These are phyloP conservation scores for Celoporthe dispersa DNA, from an alignment of 2,329 filamentous ascomycete genomes.

Conservation along the genomic window DNA sequence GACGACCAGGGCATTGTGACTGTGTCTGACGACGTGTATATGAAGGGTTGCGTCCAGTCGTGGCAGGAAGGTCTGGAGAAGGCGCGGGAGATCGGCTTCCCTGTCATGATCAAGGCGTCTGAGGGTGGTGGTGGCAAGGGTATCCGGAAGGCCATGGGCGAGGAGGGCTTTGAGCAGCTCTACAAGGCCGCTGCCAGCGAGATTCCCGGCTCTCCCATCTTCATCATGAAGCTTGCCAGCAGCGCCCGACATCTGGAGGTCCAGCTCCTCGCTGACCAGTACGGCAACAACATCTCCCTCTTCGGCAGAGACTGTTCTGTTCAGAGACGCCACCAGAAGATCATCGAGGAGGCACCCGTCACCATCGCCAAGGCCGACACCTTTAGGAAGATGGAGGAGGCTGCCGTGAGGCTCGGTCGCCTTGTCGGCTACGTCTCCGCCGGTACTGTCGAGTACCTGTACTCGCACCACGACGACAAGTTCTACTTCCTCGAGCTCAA, in stretches of 20 bases:
- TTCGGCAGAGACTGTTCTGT: conserved; percentile 99
- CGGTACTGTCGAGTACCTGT: conserved; percentile 98
- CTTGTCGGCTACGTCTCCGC: conserved; percentile 98
- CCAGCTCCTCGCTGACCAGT: conserved; percentile 96
- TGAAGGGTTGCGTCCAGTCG: conserved; percentile 86
- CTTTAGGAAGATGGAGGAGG: conserved; percentile 96
- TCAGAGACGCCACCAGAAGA: conserved; percentile 98
- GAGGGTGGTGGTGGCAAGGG: conserved; percentile 99
- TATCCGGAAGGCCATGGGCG: conserved; percentile 90
- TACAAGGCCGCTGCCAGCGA: conserved; percentile 97
- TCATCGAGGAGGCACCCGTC: conserved; percentile 97
- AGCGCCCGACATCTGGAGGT: conserved; percentile 97
- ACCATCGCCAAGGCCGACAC: conserved; percentile 89
- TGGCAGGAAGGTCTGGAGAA: conserved; percentile 88
- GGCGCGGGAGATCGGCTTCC: conserved; percentile 92
- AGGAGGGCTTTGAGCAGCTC: conserved; percentile 81
- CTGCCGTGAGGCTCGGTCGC: conserved; percentile 89
- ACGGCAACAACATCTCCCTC: conserved; percentile 98
- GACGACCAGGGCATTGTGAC: conserved; percentile 89
- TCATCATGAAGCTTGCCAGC: conserved; percentile 99
- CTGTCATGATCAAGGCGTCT: conserved; percentile 99
- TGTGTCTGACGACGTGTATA: conserved; percentile 82
- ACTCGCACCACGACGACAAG: conserved; percentile 96
- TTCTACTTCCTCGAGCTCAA: conserved; percentile 99
- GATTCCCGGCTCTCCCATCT: conserved; percentile 97